phyloP scores from a whole-genome alignment of 495 filamentous ascomycete genomes.

The Friedmanniomyces simplex region DNA sequence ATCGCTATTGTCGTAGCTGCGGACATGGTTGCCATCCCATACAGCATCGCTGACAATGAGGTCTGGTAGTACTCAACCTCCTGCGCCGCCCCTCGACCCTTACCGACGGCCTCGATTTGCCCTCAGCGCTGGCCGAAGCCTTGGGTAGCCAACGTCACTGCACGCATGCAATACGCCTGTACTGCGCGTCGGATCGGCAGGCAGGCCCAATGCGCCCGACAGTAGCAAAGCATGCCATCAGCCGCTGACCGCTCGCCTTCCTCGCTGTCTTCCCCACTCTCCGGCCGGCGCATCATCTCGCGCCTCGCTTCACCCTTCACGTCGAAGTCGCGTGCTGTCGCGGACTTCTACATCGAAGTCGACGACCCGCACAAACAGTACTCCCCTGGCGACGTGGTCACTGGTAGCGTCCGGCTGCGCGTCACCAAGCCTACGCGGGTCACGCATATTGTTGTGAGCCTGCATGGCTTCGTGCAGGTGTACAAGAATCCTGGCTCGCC shows the following conservation, averaged over 20 bases:
- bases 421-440: conserved; percentile 74
- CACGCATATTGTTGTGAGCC: conserved; percentile 77
- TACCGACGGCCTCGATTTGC: neutral
- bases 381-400: conserved; percentile 52
- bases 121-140: neutral
- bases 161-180: neutral
- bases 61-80: neutral
- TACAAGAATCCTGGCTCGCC: conserved; percentile 63
- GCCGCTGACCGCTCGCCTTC: conserved; percentile 21
- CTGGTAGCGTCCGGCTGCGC: conserved; percentile 68
- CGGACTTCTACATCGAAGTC: conserved; percentile 71
- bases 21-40: neutral
- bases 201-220: neutral
- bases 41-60: neutral
- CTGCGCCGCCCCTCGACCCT: neutral
- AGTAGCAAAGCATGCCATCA: conserved; percentile 27
- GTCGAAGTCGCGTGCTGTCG: conserved; percentile 57
- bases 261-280: conserved; percentile 12
- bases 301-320: conserved; percentile 50
- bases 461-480: conserved; percentile 84
- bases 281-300: conserved; percentile 41
- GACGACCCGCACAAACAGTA: conserved; percentile 87
- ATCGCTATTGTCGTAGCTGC: neutral
- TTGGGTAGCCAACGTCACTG: neutral
- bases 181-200: neutral